phyloP scores from a whole-genome alignment of 1,284 basidiomycete species.

The Rhodofomes roseus region DNA sequence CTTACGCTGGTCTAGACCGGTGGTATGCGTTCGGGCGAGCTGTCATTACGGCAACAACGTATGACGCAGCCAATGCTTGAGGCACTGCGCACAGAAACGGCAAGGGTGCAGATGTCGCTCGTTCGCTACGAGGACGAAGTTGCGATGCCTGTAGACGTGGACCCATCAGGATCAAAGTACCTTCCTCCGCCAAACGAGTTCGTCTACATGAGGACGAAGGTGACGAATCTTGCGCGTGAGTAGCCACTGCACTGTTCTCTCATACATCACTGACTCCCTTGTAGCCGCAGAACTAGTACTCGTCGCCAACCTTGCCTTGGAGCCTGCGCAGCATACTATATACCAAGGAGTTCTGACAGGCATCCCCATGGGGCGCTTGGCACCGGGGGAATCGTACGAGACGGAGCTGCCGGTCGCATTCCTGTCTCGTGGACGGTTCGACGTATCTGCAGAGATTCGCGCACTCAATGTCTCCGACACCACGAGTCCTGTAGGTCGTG shows the following conservation, averaged over 20 bases:
- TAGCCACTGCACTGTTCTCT: not conserved
- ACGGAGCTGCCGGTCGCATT: conserved; percentile 69
- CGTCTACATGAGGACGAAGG: conserved; percentile 47
- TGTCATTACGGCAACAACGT: conserved; percentile 74
- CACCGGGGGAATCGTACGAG: conserved; percentile 46
- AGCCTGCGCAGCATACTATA: conserved; percentile 62
- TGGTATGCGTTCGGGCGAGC: conserved; percentile 66
- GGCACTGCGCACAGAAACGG: conserved; percentile 61
- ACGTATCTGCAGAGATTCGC: conserved; percentile 57
- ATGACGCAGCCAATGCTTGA: conserved; percentile 78
- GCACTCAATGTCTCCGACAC: conserved; percentile 15
- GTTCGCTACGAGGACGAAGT: conserved; percentile 31
- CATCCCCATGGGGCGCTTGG: conserved; percentile 55
- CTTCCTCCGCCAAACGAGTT: conserved; percentile 54
- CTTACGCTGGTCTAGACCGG: conserved; percentile 51
- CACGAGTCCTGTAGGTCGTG: conserved; percentile 15
- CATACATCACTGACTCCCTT: conserved; percentile 10
- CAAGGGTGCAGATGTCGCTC: conserved; percentile 57
- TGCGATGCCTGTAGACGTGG: conserved; percentile 17
- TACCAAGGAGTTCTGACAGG: conserved; percentile 64
- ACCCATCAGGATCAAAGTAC: conserved; percentile 35
- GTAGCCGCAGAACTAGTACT: conserved; percentile 49
- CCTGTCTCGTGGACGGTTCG: conserved; percentile 70
- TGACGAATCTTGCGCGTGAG: conserved; percentile 64
- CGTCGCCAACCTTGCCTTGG: conserved; percentile 49